Percentiles rank a stretch among this genome's conserved stretches.
phyloP scores from a whole-genome alignment of 176 grass and related monocot genomes.

The Oryza meridionalis region DNA sequence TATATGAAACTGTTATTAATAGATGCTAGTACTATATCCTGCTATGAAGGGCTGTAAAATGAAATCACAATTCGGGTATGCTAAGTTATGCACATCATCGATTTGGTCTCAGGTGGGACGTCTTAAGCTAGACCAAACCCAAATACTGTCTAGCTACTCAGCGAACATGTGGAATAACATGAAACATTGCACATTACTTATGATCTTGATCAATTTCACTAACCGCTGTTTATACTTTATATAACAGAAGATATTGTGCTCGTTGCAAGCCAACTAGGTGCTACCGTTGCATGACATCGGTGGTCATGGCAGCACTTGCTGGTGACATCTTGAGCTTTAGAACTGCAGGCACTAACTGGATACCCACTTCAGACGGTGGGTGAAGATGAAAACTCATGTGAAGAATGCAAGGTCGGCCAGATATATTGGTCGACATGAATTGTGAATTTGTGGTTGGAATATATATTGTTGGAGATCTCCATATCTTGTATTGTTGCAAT shows the following conservation, averaged over 20 bases:
- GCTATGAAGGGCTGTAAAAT: background rate
- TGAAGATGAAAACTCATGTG: background rate
- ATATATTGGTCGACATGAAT: background rate
- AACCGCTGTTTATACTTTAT: conserved; percentile 4
- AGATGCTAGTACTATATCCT: background rate
- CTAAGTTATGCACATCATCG: background rate
- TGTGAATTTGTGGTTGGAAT: background rate
- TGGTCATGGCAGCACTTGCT: background rate
- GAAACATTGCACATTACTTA: background rate
- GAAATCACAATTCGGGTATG: background rate
- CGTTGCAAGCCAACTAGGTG: background rate
- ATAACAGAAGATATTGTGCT: conserved; percentile 31
- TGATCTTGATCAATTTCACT: conserved; percentile 15
- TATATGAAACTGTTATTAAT: background rate
- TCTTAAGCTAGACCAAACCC: background rate
- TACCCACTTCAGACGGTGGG: background rate
- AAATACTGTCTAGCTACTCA: background rate
- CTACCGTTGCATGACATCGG: background rate
- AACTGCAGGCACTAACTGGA: background rate
- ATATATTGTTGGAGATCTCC: background rate
- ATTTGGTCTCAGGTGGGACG: background rate
- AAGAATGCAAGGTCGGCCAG: background rate
- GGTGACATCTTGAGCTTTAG: conserved; percentile 11
- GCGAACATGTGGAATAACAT: background rate
- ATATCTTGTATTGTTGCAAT: background rate